Evolutionary conservation across 768 basidiomycete species (phyloP).

Genomic region (Suillus decipiens): DNA sequence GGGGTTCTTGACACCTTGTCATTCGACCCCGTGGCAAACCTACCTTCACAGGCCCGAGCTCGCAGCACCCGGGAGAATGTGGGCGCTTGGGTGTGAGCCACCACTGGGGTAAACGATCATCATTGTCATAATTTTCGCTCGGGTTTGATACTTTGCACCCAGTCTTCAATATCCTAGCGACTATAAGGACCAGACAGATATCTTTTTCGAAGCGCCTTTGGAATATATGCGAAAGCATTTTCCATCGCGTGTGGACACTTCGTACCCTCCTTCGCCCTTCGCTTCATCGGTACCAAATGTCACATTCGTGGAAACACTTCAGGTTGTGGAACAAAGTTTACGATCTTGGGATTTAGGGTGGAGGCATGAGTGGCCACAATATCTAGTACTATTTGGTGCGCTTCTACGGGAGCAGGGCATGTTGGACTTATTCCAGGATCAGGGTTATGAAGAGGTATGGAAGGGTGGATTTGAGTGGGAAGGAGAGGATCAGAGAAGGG

Average conservation of each 20-base stretch:
- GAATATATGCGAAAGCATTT: conserved; percentile 69
- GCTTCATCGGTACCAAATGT: conserved; percentile 53
- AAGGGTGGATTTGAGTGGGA: conserved; percentile 77
- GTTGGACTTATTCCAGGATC: conserved; percentile 42
- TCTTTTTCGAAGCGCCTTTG: conserved; percentile 76
- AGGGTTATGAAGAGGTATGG: conserved; percentile 70
- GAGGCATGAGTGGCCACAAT: conserved; percentile 78
- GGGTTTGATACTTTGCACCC: conserved; percentile 21
- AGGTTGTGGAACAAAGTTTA: conserved; percentile 29
- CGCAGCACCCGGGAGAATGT: conserved; percentile 54
- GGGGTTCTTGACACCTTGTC: conserved; percentile 93
- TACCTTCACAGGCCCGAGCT: conserved; percentile 77
- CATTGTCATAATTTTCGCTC: neutral
- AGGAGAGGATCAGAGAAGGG: conserved; percentile 54
- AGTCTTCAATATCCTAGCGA: conserved; percentile 46
- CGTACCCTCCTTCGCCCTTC: conserved; percentile 64
- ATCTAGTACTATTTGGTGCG: conserved; percentile 83
- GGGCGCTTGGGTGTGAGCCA: conserved; percentile 93
- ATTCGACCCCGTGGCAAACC: conserved; percentile 92
- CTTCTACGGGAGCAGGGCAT: conserved; percentile 60
- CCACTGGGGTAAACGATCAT: conserved; percentile 67
- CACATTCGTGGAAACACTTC: conserved; percentile 25
- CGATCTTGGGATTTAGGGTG: conserved; percentile 41
- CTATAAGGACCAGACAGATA: conserved; percentile 79
- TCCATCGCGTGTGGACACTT: conserved; percentile 57